Evolutionary conservation across 2,329 filamentous ascomycete species (phyloP), one percentile per base, ranked within the genome.

Genomic region (Calonectria leucothoes): DNA sequence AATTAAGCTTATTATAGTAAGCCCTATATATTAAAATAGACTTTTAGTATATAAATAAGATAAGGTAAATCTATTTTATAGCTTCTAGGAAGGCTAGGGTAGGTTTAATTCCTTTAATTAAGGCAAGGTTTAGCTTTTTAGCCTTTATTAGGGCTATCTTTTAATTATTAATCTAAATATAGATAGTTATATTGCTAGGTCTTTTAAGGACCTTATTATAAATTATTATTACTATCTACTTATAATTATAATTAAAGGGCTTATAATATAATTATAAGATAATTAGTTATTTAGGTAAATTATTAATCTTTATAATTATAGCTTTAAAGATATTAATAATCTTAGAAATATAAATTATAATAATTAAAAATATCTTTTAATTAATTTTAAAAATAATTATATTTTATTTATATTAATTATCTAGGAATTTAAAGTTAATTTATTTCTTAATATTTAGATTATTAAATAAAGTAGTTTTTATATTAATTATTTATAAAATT

Each of bases 21-120:
- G 3, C 45, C 45, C n/a, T 42, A n/a, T n/a, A n/a, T 11, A 11
- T 49, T 25, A 49, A 5, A 49, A n/a, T n/a, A 5, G 17, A 23
- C 23, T 49, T 25, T 55, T n/a, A 72, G 48, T 63, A 72, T 25
- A 45, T 37, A 15, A 27, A 2, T 49, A 72, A 72, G 20, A 23
- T 6, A 23, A n/a, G 35, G n/a, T 55, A 55, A 3, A 55, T 68
- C 29, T 3, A 20, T 23, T 39, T 45, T 29, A 66, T 27, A 55
- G 45, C 39, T 29, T 72, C 14, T 64, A 70, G 31, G 33, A 70
- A 70, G 11, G 35, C 11, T 3, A 20, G 23, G 33, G 45, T 70
- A 31, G 20, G 33, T 25, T 35, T 29, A 33, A 70, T 33, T 12
- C 33, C 48, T 17, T 65, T 0, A 4, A 48, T 23, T 49, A 65